Percentiles rank a stretch among this genome's conserved stretches.
phyloP scores from a whole-genome alignment of 179 eudicot species.

The Heliamphora pulchella region DNA sequence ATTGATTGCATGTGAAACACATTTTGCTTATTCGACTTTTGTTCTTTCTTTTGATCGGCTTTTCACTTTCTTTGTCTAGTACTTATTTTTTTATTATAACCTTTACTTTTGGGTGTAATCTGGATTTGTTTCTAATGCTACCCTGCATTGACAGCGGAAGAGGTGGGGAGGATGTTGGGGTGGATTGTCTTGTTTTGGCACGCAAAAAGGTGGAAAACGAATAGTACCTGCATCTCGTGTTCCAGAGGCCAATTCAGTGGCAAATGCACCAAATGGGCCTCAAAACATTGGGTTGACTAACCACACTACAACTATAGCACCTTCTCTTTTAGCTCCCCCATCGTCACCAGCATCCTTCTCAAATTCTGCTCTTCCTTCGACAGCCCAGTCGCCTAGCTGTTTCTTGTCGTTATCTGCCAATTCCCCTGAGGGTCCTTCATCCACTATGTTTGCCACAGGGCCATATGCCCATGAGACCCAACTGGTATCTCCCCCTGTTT shows the following conservation, averaged over 20 bases:
- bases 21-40: constrained; percentile 1
- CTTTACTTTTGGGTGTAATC: not conserved
- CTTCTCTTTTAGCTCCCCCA: constrained; percentile 91
- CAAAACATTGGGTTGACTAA: constrained; percentile 49
- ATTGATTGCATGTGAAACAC: not conserved
- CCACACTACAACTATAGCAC: constrained; percentile 49
- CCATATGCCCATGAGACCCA: constrained; percentile 96
- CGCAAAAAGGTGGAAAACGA: constrained; percentile 82
- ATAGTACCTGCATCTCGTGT: constrained; percentile 87
- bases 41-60: too few relatives aligned
- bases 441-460: constrained; percentile 80
- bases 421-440: constrained; percentile 82
- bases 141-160: constrained; percentile 50
- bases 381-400: constrained; percentile 86
- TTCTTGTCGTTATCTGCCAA: constrained; percentile 58
- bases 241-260: constrained; percentile 55
- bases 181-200: constrained; percentile 71
- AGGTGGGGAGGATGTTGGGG: constrained; percentile 89
- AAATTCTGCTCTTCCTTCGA: constrained; percentile 81
- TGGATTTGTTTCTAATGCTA: constrained; percentile 16
- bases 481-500: constrained; percentile 92
- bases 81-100: not conserved
- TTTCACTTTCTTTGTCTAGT: not conserved
- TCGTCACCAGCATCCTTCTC: constrained; percentile 95
- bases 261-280: constrained; percentile 57